Evolutionary conservation across 306 rosid species (phyloP), one percentile per base, ranked within the genome.

Genomic region (Lablab purpureus): DNA sequence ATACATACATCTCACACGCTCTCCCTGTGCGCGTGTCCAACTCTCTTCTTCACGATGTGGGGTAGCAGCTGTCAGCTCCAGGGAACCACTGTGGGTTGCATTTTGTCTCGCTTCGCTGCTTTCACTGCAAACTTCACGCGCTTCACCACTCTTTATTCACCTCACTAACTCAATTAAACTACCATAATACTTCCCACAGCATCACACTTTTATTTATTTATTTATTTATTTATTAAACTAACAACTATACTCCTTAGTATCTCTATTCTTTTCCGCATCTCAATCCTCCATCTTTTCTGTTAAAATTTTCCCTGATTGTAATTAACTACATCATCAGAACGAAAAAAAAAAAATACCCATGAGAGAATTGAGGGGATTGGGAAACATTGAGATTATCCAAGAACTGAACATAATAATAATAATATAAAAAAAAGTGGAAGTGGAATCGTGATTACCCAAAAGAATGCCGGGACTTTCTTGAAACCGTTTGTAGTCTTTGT

Each of bases 391-490:
- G 68, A 78, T 78, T 43, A 30, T 58, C 36, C 76, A 55, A 63
- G n/a, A 30, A 45, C n/a, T 7, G 49, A 49, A 27, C 19, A 46
- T 25, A 47, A 69, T 34, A 7, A 34, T 34, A 17, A 23, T 15
- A 10, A 21, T 32, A 30, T 34, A 46, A 9, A 12, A 13, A 46
- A 54, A 51, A 65, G 55, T 5, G 73, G 78, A 81, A 68, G 84
- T 82, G 54, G 65, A 83, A 56, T 28, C 83, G 83, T 75, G 34
- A 56, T 70, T 71, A 55, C 88, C 89, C 9, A 83, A 83, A 70
- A 80, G 83, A 84, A 84, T 72, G 91, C 89, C 89, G 83, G 81
- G 52, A 54, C 72, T 82, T 80, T 63, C 62, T 81, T 67, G 13
- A 54, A 28, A 74, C 63, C 45, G 71, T 58, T 47, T 74, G 45